Evolutionary conservation across 192 early-diverging fungal genomes (phyloP), one percentile per base, ranked within the genome.

Genomic region (Gorgonomyces haynaldii): DNA sequence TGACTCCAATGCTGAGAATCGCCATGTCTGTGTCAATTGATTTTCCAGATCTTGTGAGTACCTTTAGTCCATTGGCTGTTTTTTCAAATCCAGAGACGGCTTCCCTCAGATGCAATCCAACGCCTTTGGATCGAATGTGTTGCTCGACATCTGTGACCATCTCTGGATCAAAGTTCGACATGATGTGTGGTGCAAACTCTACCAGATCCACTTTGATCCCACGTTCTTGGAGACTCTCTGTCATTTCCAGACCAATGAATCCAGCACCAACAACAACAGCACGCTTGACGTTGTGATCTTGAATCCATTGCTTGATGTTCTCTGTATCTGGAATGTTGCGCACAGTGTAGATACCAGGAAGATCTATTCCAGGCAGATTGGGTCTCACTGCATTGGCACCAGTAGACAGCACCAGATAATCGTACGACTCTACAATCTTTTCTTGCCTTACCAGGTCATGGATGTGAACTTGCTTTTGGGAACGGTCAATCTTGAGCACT

Each of bases 211-310:
- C 1, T 6, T 44, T 1, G 16, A 47, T 47, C 7, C 32, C 32
- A 19, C 21, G 32, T 9, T 47, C 8, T 12, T 0, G 8, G 8
- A 47, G 41, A n/a, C 34, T 47, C 41, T 47, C 45, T 9, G 42
- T n/a, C 41, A 47, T 44, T 47, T 47, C 45, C 40, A 47, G 42
- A 7, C 45, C 45, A 36, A 47, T 44, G n/a, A 44, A 47, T 7
- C 41, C 41, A 13, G 10, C 41, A 17, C 41, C 41, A 17, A 42
- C 41, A 17, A 42, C 17, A 17, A 42, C 45, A 10, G 41, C 45
- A 12, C 16, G 8, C 15, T 47, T 44, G n/a, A 47, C 45, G 36
- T 47, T 8, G 45, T 47, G 21, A 10, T 47, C 23, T 12, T 7
- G 8, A 20, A 47, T 44, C 7, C 13, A 37, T 12, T 8, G 8